A percentile compares a stretch with the other conserved stretches of the same genome.
These are phyloP conservation scores for Zygoascus ofunaensis DNA, from an alignment of 805 yeast species.

Conservation along the genomic window DNA sequence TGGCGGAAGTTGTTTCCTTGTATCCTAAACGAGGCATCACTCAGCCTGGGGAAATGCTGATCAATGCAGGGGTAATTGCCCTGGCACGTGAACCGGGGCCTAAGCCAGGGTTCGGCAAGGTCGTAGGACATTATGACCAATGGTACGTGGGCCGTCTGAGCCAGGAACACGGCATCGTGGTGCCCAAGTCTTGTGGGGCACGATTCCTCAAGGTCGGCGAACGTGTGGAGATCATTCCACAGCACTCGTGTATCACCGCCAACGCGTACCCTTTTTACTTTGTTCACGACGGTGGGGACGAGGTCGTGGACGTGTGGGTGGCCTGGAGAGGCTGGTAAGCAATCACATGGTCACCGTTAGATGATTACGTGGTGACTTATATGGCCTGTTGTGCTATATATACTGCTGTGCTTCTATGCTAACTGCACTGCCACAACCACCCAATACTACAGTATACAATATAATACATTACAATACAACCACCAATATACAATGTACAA, in stretches of 20 bases:
- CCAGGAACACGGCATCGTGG: slow-evolving; percentile 72
- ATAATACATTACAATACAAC: no score
- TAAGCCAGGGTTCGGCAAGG: slow-evolving; percentile 50
- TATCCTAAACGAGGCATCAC: slow-evolving; percentile 48
- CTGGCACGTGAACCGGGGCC: slow-evolving; percentile 58
- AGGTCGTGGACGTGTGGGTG: slow-evolving; percentile 53
- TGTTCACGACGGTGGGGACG: slow-evolving; percentile 41
- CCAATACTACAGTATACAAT: no score
- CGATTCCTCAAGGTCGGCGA: slow-evolving; percentile 34
- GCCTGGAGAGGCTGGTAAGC: slow-evolving; percentile 46
- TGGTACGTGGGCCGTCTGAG: slow-evolving; percentile 64
- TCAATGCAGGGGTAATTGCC: slow-evolving; percentile 67
- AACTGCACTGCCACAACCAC: no score
- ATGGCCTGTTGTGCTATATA: no score
- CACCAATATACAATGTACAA: no score
- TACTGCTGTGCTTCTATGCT: no score
- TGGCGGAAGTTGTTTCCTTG: slow-evolving; percentile 50
- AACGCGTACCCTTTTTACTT: slow-evolving; percentile 50
- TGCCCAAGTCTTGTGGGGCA: slow-evolving; percentile 31
- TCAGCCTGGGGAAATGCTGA: slow-evolving; percentile 49
- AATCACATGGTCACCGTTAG: no score
- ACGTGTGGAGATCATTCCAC: slow-evolving; percentile 49
- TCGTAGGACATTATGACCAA: slow-evolving; percentile 33
- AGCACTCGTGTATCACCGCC: slow-evolving; percentile 67
- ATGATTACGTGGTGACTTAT: no score